Percentiles rank a stretch among this genome's conserved stretches.
phyloP scores from a whole-genome alignment of 1,284 basidiomycete species.

The Phaffia rhodozyma region DNA sequence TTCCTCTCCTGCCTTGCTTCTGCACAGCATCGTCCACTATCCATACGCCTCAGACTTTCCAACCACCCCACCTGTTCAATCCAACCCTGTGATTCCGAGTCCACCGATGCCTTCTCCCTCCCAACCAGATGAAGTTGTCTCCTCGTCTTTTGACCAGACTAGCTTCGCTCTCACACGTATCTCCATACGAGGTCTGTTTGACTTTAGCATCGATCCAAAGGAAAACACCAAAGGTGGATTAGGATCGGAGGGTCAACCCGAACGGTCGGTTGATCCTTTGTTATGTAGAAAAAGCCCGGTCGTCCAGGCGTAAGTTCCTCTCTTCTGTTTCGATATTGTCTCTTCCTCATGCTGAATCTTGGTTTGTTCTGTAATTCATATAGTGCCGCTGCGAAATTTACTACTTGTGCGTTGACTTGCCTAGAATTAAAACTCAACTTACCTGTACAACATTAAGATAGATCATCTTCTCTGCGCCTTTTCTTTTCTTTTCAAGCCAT shows the following conservation, averaged over 20 bases:
- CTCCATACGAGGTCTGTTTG: not conserved
- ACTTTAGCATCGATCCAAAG: not conserved
- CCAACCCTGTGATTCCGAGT: not conserved
- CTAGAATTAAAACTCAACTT: not conserved
- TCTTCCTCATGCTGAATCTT: too few relatives aligned
- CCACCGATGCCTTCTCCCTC: not conserved
- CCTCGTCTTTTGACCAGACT: not conserved
- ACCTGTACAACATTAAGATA: not conserved
- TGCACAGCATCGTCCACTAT: slow-evolving; percentile 3
- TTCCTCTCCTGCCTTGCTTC: not conserved
- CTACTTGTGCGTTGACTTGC: slow-evolving; percentile 43
- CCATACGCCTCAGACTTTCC: not conserved
- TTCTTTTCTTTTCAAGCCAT: slow-evolving; percentile 36
- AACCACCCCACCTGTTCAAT: not conserved
- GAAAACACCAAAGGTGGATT: too few relatives aligned
- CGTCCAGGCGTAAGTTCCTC: too few relatives aligned
- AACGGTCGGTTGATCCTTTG: too few relatives aligned
- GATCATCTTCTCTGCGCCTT: not conserved
- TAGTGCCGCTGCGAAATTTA: slow-evolving; percentile 50
- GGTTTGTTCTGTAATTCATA: too few relatives aligned
- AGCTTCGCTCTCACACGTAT: not conserved
- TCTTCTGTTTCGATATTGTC: too few relatives aligned
- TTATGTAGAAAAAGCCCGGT: too few relatives aligned
- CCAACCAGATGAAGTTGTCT: not conserved
- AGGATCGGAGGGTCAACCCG: too few relatives aligned